phyloP scores from a whole-genome alignment of 176 grass and related monocot species.

The Elaeis guineensis region DNA sequence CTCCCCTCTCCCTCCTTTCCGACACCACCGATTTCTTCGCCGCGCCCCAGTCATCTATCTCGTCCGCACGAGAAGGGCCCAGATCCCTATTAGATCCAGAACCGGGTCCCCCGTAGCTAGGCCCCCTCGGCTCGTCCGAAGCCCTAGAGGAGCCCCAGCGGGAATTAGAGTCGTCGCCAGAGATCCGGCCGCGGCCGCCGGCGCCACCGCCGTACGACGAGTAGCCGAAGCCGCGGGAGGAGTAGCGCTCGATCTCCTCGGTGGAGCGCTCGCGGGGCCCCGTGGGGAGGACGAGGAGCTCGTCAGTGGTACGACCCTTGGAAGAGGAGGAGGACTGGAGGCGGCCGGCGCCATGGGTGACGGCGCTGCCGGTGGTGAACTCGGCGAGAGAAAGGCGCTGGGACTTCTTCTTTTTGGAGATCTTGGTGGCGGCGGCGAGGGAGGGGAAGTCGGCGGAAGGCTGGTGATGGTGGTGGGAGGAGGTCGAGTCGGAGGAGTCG shows the following conservation, averaged over 20 bases:
- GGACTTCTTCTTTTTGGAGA: conserved; percentile 63
- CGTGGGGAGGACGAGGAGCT: conserved; percentile 29
- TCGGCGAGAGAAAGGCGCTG: conserved; percentile 35
- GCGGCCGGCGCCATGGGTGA: conserved; percentile 8
- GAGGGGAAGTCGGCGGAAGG: conserved; percentile 39
- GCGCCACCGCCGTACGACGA: conserved; percentile 9
- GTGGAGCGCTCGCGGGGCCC: conserved; percentile 45
- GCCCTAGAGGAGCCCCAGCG: conserved; percentile 21
- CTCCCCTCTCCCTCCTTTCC: conserved; percentile 7
- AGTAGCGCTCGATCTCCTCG: conserved; percentile 40
- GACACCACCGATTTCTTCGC: conserved; percentile 6
- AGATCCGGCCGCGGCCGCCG: conserved; percentile 1
- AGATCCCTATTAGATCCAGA: conserved; percentile 26
- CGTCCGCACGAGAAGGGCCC: conserved; percentile 31
- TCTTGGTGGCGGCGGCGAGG: conserved; percentile 40
- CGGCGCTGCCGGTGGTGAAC: conserved; percentile 32
- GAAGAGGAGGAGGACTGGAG: conserved; percentile 6
- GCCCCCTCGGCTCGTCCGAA: conserved; percentile 36
- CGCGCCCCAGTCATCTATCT: conserved; percentile 20
- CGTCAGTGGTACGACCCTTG: conserved; percentile 21
- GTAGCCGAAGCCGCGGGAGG: conserved; percentile 27
- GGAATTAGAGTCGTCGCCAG: neutral
- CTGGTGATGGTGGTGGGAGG: neutral
- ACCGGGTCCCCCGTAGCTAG: conserved; percentile 22
- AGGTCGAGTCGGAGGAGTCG: conserved; percentile 2